Evolutionary conservation across 352 stramenopile species (phyloP), one percentile per base, ranked within the genome.

Genomic region (Phytophthora uliginosa): DNA sequence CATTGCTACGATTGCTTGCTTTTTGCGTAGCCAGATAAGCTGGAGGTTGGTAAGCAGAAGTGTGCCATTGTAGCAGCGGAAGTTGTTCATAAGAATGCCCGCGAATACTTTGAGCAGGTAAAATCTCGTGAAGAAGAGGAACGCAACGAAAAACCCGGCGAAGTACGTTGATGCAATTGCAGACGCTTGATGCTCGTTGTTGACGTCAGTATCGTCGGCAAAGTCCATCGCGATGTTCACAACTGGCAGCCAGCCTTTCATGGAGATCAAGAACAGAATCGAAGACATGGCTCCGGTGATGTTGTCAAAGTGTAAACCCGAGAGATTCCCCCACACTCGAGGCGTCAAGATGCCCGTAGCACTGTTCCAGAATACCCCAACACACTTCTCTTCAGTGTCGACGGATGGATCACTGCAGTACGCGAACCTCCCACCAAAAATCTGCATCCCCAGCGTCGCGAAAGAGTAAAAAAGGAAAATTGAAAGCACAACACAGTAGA

Each of bases 31-130:
- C 89, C 89, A 96, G 26, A 95, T 88, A 20, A 96, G 76, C 71
- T 96, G 89, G 4, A 90, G 61, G 51, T 91, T 95, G 7, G 84
- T 89, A 3, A 96, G 77, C 33, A 96, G 54, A 7, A 95, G 63
- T 5, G 87, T 96, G 12, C 89, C 89, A 60, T 93, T 96, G 80
- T 93, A 90, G 59, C 83, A 91, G 1, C 89, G 83, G 26, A 96
- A 96, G 63, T 95, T 96, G 68, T 96, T 96, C 73, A 96, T 92
- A 53, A 96, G 88, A 72, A 96, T 93, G 2, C 86, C 89, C 0
- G 86, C 86, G 15, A 95, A 95, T 0, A 93, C 78, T 66, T 91
- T 90, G 7, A 95, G 73, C 24, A 95, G 76, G 62, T 89, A 95
- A 59, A 95, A 95, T 17, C 86, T 79, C 5, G 83, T 91, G 66